Conservation (phyloP, 345 rosid genomes). For the Eutrema yunnanense region DNA sequence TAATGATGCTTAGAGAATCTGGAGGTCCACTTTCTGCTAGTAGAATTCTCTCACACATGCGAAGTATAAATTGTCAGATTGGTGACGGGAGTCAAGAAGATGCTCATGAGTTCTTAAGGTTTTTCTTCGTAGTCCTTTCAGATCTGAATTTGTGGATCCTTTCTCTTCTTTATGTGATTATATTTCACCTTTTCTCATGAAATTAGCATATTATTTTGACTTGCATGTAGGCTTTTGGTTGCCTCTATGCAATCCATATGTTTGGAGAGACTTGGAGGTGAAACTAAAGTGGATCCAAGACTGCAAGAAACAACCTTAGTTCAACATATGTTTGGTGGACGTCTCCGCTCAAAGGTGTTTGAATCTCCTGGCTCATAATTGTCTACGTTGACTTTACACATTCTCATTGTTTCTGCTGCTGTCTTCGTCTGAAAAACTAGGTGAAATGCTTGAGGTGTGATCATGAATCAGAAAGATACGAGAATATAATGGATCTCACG, state of each 20-base stretch:
- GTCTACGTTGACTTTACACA: neutral
- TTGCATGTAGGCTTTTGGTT: conserved; percentile 52
- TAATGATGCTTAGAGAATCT: conserved; percentile 57
- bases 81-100: conserved; percentile 90
- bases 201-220: neutral
- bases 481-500: conserved; percentile 83
- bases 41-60: conserved; percentile 62
- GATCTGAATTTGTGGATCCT: neutral
- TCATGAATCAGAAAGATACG: conserved; percentile 77
- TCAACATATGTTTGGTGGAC: conserved; percentile 80
- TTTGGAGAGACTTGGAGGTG: conserved; percentile 75
- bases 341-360: conserved; percentile 63
- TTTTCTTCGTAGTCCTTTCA: conserved; percentile 10
- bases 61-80: conserved; percentile 59
- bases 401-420: conserved; percentile 8
- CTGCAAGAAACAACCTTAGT: conserved; percentile 82
- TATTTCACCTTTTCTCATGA: neutral
- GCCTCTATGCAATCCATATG: conserved; percentile 83
- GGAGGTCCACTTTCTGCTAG: conserved; percentile 70
- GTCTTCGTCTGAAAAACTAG: conserved; percentile 27
- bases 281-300: conserved; percentile 57
- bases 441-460: conserved; percentile 72
- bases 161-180: neutral
- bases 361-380: neutral
- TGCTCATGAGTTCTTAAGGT: conserved; percentile 91